phyloP scores from a whole-genome alignment of 306 rosid genomes.

The Vicia villosa region DNA sequence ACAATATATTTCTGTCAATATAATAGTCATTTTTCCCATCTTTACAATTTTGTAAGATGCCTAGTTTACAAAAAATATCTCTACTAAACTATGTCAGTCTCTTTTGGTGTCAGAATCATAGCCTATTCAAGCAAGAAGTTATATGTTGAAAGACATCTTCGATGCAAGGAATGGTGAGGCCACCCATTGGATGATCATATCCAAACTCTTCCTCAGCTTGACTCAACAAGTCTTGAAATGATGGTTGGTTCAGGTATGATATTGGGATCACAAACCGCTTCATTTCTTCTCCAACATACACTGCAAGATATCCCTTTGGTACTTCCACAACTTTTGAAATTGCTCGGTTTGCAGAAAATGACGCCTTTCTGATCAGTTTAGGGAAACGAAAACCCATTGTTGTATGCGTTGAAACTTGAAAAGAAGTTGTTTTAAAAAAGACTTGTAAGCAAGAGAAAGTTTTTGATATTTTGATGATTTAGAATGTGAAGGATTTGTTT shows the following conservation, averaged over 20 bases:
- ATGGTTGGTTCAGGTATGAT: constrained; percentile 38
- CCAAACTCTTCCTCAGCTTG: constrained; percentile 43
- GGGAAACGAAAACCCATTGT: constrained; percentile 42
- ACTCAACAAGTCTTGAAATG: constrained; percentile 42
- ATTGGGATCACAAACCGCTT: constrained; percentile 44
- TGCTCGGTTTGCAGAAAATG: constrained; percentile 14
- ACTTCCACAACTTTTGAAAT: constrained; percentile 27
- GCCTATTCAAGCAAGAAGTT: constrained; percentile 28
- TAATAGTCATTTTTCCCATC: not conserved
- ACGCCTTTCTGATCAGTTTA: constrained; percentile 19
- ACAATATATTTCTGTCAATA: not conserved
- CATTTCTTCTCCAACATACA: constrained; percentile 53
- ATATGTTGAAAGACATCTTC: constrained; percentile 30
- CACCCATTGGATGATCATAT: constrained; percentile 47
- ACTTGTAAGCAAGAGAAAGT: not conserved
- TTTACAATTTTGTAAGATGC: not conserved
- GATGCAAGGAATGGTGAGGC: constrained; percentile 40
- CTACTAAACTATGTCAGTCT: constrained; percentile 13
- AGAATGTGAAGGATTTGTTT: constrained; percentile 16
- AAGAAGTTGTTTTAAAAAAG: not conserved
- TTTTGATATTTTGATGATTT: constrained; percentile 14
- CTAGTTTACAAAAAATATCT: constrained; percentile 22
- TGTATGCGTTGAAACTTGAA: constrained; percentile 14
- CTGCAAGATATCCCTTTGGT: constrained; percentile 55
- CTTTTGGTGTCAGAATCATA: constrained; percentile 11